Conservation (phyloP, 2,329 filamentous ascomycete genomes). For the Xylariaceae sp. region DNA sequence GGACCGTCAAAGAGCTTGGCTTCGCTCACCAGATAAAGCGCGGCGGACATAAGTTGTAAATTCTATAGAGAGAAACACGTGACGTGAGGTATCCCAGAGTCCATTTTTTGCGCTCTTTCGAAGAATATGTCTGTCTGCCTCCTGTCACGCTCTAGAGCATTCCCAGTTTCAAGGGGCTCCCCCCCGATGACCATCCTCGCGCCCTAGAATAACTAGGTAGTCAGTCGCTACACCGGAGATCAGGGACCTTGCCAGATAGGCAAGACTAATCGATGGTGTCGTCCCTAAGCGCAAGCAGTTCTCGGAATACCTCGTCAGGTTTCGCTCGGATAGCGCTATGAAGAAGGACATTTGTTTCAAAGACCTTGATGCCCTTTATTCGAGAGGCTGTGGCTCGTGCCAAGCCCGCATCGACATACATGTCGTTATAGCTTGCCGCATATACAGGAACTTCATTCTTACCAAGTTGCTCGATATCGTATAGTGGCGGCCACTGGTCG, state of each 20-base stretch:
- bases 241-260: too few species aligned
- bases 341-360: slow-evolving; percentile 81
- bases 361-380: slow-evolving; percentile 74
- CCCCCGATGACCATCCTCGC: too few species aligned
- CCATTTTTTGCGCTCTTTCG: neutral
- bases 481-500: slow-evolving; percentile 69
- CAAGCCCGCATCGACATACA: slow-evolving; percentile 82
- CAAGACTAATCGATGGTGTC: slow-evolving; percentile 50
- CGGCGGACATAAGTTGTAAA: too few species aligned
- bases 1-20: neutral
- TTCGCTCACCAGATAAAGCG: neutral
- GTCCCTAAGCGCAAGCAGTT: slow-evolving; percentile 74
- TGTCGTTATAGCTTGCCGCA: slow-evolving; percentile 81
- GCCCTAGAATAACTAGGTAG: too few species aligned
- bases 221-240: too few species aligned
- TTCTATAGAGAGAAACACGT: neutral
- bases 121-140: neutral
- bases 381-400: slow-evolving; percentile 68
- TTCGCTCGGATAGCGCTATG: slow-evolving; percentile 75
- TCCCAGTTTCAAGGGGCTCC: too few species aligned
- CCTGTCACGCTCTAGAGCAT: neutral
- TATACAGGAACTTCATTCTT: slow-evolving; percentile 82
- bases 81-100: neutral
- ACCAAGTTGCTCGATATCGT: slow-evolving; percentile 67
- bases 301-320: slow-evolving; percentile 70